Conservation (phyloP, 192 early-diverging fungal genomes). For the Coemansia sp. region DNA sequence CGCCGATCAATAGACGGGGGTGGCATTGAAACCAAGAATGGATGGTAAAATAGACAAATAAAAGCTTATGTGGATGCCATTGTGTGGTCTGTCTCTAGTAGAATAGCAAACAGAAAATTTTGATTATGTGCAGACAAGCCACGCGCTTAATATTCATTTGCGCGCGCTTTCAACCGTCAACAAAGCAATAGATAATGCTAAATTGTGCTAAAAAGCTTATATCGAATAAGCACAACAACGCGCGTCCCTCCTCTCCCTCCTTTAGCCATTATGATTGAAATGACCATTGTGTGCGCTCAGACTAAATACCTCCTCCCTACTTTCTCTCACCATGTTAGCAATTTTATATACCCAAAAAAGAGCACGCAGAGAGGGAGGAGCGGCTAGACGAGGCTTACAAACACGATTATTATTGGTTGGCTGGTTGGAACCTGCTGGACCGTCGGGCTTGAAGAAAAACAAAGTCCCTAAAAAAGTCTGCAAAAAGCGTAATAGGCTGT, state of each 20-base stretch:
- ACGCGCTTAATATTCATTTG: not conserved
- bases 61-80: not conserved
- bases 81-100: not conserved
- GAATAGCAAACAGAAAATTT: not conserved
- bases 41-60: not conserved
- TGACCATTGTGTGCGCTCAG: not conserved
- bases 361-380: not conserved
- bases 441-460: not conserved
- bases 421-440: not conserved
- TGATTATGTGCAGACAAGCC: not conserved
- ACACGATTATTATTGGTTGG: not conserved
- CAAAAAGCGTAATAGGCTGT: not conserved
- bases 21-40: not conserved
- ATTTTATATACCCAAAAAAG: not conserved
- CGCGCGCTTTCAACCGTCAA: not conserved
- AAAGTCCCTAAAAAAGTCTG: not conserved
- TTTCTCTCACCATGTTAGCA: not conserved
- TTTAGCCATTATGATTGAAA: not conserved
- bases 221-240: not conserved
- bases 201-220: slow-evolving; percentile 1
- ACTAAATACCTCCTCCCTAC: not conserved
- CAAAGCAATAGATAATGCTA: not conserved
- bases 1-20: not conserved
- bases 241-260: slow-evolving; percentile 1
- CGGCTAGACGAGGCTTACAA: not conserved